Base-by-base conservation (phyloP, 2,329 filamentous ascomycete species). In the Fusarium newnesense region DNA sequence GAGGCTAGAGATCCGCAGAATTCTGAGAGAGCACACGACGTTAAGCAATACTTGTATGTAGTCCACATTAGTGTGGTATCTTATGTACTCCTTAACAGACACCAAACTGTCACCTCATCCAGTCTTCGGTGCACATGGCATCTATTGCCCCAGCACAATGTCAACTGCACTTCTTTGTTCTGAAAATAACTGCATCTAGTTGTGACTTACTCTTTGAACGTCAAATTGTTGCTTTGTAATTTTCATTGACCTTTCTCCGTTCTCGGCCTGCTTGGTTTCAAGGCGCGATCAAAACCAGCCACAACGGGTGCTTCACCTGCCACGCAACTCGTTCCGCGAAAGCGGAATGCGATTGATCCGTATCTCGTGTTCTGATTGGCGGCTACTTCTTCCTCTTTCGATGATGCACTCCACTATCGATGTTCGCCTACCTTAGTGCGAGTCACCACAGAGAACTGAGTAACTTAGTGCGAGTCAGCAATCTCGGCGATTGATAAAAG, bases 401-500 rank as follows among this genome's bases (percentile, higher is more conserved):
- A 0, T 2, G 0, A 4, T 1, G 2, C 0, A 18, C 50, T 28
- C 50, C 50, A 40, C 34, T 7, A 12, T 4, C 2, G 0, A 3
- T 3, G 50, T 54, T 54, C 34, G 34, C 50, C 50, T 54, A 54
- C n/a, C 24, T 54, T 54, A 40, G 50, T 13, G 50, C 2, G 2
- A 28, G 1, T 24, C 24, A 24, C 24, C 24, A 24, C 24, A 24
- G 24, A 24, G 24, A 24, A 24, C 24, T 24, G 24, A 24, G 24
- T 24, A 24, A 24, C 24, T 54, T 54, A 40, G 50, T 13, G 50
- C 2, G 2, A 28, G 1, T 18, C 7, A 4, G 13, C 2, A 28
- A 28, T 37, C 36, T 39, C 19, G 34, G 50, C 4, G 19, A 28
- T 4, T 12, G 18, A 7, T 2, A 16, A 3, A 18, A 26, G 13